Evolutionary conservation across 805 yeast species (phyloP), one percentile per base, ranked within the genome.

Genomic region (Lipomyces orientalis): DNA sequence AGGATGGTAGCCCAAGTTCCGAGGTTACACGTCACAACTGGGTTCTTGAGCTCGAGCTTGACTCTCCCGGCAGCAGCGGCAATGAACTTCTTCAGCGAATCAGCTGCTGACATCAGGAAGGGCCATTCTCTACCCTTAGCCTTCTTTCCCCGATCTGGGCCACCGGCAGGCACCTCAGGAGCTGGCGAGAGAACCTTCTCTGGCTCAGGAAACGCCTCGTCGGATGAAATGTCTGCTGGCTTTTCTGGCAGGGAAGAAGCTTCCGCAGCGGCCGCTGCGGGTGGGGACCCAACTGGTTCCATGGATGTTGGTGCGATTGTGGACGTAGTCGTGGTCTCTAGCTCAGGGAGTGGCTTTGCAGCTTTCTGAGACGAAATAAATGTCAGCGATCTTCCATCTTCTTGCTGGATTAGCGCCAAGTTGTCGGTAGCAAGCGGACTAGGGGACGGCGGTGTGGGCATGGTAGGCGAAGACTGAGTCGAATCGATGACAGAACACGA

Each of bases 281-380:
- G 37, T 37, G 54, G 34, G 10, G 61, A 43, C 39, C 29, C 37
- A 55, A 33, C 34, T 16, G 34, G 62, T 10, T n/a, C 62, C 22
- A 54, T 19, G 31, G 62, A 7, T 29, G 31, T 6, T 16, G 49
- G 49, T 16, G 49, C 49, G 6, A 43, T 43, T 19, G 39, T n/a
- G 62, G 25, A 39, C 39, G 55, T 19, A 29, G 52, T 49, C 33
- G 62, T 61, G 46, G 64, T 46, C 35, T 54, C 64, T 52, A 64
- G 46, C 58, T 56, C 55, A n/a, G 64, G 62, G 7, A 66, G 25
- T 29, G 66, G 68, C 35, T 65, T 65, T 14, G 68, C 68, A 35
- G 68, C 19, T 61, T 65, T 65, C 68, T 65, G 54, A 3, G 39
- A n/a, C 22, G 7, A 43, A 9, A 9, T 43, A 43, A 43, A 43